A percentile compares a stretch with the other conserved stretches of the same genome.
phyloP scores from a whole-genome alignment of 306 rosid genomes.

The Acacia acuminata region DNA sequence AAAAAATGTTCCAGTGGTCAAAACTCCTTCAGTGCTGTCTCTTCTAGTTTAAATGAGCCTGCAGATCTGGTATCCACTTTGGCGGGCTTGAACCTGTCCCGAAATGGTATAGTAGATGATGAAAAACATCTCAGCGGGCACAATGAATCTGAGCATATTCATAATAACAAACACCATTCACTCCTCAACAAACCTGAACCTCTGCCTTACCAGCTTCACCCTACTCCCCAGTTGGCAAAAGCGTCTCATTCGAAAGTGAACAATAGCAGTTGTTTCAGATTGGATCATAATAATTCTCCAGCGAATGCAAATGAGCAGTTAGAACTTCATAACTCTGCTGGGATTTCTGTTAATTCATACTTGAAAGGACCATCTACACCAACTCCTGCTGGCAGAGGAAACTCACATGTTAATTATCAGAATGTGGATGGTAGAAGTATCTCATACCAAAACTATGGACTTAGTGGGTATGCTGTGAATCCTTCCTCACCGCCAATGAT shows the following conservation, averaged over 20 bases:
- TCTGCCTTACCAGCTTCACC: constrained; percentile 41
- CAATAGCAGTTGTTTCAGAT: constrained; percentile 50
- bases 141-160: constrained; percentile 38
- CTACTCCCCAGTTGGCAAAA: constrained; percentile 33
- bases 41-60: constrained; percentile 64
- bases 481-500: constrained; percentile 74
- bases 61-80: constrained; percentile 74
- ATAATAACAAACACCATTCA: constrained; percentile 42
- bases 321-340: constrained; percentile 53
- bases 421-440: constrained; percentile 57
- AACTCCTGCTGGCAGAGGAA: constrained; percentile 59
- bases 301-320: constrained; percentile 48
- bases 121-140: constrained; percentile 50
- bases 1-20: constrained; percentile 66
- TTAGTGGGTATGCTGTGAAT: constrained; percentile 65
- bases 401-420: constrained; percentile 64
- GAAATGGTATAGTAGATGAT: constrained; percentile 55
- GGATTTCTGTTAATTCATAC: constrained; percentile 49
- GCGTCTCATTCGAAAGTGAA: constrained; percentile 52
- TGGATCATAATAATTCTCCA: constrained; percentile 46
- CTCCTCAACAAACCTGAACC: constrained; percentile 71
- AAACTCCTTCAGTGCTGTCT: constrained; percentile 60
- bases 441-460: constrained; percentile 61
- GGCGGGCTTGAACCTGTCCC: constrained; percentile 73
- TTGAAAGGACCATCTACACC: constrained; percentile 63